phyloP scores from a whole-genome alignment of 306 rosid genomes.

The Oemleria cerasiformis region DNA sequence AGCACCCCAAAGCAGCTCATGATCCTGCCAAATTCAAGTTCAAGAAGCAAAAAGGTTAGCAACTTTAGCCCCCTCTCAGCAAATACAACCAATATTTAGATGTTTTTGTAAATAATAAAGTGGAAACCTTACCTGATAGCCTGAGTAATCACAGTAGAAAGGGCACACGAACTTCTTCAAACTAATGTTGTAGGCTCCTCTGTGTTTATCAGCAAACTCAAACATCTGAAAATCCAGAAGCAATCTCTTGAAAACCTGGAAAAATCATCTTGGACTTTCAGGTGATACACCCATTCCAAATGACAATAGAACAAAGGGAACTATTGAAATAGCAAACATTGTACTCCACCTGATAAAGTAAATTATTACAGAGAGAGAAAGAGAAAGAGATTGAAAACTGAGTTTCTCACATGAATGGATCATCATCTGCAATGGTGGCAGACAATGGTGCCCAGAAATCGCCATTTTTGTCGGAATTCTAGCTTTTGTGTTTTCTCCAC shows the following conservation, averaged over 20 bases:
- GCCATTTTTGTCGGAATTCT: no score
- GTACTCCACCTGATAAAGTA: slow-evolving; percentile 79
- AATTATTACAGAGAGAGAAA: neutral
- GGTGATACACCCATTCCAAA: slow-evolving; percentile 89
- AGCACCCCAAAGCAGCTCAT: slow-evolving; percentile 95
- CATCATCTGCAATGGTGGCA: no score
- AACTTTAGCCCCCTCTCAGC: neutral
- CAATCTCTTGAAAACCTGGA: slow-evolving; percentile 56
- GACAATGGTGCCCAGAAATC: no score
- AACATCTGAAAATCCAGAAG: slow-evolving; percentile 58
- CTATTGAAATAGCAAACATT: slow-evolving; percentile 83
- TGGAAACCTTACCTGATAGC: slow-evolving; percentile 54
- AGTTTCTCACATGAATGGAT: no score
- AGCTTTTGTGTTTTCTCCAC: no score
- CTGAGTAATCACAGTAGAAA: slow-evolving; percentile 82
- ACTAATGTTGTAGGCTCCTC: slow-evolving; percentile 71
- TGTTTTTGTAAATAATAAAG: slow-evolving; percentile 2
- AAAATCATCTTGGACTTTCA: slow-evolving; percentile 97
- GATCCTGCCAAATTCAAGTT: slow-evolving; percentile 43
- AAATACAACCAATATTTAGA: neutral
- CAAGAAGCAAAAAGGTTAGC: neutral
- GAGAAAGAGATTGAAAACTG: neutral
- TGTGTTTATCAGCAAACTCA: slow-evolving; percentile 75
- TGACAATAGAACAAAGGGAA: slow-evolving; percentile 82
- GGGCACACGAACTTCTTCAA: slow-evolving; percentile 77